These are phyloP conservation scores for Cyberlindnera suaveolens DNA, from an alignment of 805 yeast species.

Conservation along the genomic window DNA sequence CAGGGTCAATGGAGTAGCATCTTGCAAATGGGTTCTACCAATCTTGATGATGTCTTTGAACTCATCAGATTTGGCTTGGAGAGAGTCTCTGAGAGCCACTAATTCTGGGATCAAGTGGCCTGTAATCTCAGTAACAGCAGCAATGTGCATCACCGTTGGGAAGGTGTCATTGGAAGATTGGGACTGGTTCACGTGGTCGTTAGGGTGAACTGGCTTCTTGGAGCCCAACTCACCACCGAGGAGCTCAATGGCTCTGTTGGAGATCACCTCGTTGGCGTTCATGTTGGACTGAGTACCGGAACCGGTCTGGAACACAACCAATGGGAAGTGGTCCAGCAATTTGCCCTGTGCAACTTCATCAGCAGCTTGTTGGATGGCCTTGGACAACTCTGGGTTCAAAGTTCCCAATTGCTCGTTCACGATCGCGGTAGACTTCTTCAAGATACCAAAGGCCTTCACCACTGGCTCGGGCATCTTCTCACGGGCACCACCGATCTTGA, in stretches of 20 bases:
- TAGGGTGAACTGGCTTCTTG: slow-evolving; percentile 93
- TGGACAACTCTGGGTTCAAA: slow-evolving; percentile 76
- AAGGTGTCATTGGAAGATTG: slow-evolving; percentile 99
- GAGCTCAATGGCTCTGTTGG: slow-evolving; percentile 95
- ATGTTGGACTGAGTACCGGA: slow-evolving; percentile 98
- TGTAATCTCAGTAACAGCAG: slow-evolving; percentile 88
- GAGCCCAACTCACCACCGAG: slow-evolving; percentile 91
- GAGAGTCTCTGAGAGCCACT: slow-evolving; percentile 68
- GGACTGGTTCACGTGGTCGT: slow-evolving; percentile 97
- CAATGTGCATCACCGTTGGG: slow-evolving; percentile 99
- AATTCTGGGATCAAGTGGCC: slow-evolving; percentile 75
- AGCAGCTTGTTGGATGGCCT: slow-evolving; percentile 89
- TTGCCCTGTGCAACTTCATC: slow-evolving; percentile 92
- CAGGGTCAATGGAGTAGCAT: slow-evolving; percentile 94
- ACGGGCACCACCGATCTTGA: slow-evolving; percentile 90
- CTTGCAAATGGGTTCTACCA: slow-evolving; percentile 98
- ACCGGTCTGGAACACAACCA: slow-evolving; percentile 98
- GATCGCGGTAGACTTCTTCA: slow-evolving; percentile 91
- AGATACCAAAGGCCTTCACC: slow-evolving; percentile 84
- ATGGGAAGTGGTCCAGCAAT: slow-evolving; percentile 89
- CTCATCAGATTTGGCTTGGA: slow-evolving; percentile 73
- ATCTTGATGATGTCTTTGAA: slow-evolving; percentile 89
- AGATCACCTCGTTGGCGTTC: slow-evolving; percentile 98
- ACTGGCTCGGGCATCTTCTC: slow-evolving; percentile 91
- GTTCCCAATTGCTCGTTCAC: slow-evolving; percentile 80